Conservation (phyloP, 2,329 filamentous ascomycete genomes). For the Aspergillus alliaceus region DNA sequence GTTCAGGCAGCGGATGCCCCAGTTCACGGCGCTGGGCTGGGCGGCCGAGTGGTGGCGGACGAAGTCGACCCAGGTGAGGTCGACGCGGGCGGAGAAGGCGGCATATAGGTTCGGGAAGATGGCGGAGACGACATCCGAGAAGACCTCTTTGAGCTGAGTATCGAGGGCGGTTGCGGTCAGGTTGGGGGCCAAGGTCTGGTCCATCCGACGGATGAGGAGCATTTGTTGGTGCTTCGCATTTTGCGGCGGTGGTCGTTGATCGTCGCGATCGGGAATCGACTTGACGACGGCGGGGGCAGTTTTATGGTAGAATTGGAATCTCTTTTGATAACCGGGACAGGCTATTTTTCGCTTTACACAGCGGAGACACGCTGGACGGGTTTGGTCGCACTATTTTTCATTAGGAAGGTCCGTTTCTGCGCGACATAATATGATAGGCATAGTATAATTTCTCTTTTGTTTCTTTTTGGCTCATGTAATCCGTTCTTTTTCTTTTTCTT, state of each 20-base stretch:
- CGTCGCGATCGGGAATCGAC: neutral
- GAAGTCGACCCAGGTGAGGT: conserved; percentile 21
- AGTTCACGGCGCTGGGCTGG: conserved; percentile 8
- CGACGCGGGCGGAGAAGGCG: conserved; percentile 14
- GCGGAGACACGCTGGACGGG: conserved; percentile 19
- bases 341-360: conserved; percentile 13
- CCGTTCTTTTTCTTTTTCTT: neutral
- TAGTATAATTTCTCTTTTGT: too few relatives aligned
- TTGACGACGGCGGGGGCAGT: conserved; percentile 2
- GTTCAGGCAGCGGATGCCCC: conserved; percentile 13
- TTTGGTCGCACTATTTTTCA: conserved; percentile 20
- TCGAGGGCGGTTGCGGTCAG: conserved; percentile 12
- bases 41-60: conserved; percentile 13
- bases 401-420: neutral
- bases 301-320: conserved; percentile 19
- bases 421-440: neutral
- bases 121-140: conserved; percentile 16
- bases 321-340: conserved; percentile 21
- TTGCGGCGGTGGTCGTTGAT: neutral
- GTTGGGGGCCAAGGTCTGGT: conserved; percentile 10
- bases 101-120: conserved; percentile 17
- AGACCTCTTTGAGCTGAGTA: conserved; percentile 15
- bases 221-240: neutral
- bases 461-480: neutral
- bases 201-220: conserved; percentile 4